A percentile compares a stretch with the other conserved stretches of the same genome.
phyloP scores from a whole-genome alignment of 2,329 filamentous ascomycete genomes.

The Daldinia sp. region DNA sequence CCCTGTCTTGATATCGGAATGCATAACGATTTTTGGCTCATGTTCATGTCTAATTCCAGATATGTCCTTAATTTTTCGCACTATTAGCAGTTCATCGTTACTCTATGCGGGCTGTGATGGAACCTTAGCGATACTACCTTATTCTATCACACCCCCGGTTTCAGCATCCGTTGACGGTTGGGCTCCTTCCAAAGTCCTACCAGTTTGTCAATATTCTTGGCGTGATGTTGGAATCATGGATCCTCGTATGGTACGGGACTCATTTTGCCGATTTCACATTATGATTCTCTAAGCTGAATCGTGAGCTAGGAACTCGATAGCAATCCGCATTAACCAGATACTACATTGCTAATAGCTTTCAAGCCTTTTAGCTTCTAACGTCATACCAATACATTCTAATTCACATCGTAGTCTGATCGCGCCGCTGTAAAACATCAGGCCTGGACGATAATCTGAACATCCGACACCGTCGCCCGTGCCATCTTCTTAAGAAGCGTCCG shows the following conservation, averaged over 20 bases:
- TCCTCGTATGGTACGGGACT: background rate
- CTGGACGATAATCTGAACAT: conserved; percentile 66
- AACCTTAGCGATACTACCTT: conserved; percentile 16
- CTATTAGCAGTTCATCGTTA: conserved; percentile 9
- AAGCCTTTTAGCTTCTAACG: background rate
- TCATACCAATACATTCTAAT: conserved; percentile 2
- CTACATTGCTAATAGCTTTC: background rate
- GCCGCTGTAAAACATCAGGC: conserved; percentile 42
- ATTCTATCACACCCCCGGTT: conserved; percentile 15
- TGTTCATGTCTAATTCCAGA: background rate
- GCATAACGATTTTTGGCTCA: background rate
- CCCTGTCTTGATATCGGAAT: background rate
- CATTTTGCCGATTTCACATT: background rate
- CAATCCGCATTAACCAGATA: background rate
- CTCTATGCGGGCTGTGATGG: conserved; percentile 14
- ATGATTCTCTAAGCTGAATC: background rate
- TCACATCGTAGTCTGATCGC: background rate
- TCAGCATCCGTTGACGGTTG: background rate
- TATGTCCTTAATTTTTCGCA: background rate
- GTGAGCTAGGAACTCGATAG: background rate
- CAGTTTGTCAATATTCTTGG: background rate
- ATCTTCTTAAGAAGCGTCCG: conserved; percentile 88
- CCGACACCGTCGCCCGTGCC: conserved; percentile 78
- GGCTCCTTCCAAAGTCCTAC: background rate
- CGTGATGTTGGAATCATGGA: background rate